Evolutionary conservation across 2,329 filamentous ascomycete species (phyloP).

Genomic region (Calonectria ilicicola): DNA sequence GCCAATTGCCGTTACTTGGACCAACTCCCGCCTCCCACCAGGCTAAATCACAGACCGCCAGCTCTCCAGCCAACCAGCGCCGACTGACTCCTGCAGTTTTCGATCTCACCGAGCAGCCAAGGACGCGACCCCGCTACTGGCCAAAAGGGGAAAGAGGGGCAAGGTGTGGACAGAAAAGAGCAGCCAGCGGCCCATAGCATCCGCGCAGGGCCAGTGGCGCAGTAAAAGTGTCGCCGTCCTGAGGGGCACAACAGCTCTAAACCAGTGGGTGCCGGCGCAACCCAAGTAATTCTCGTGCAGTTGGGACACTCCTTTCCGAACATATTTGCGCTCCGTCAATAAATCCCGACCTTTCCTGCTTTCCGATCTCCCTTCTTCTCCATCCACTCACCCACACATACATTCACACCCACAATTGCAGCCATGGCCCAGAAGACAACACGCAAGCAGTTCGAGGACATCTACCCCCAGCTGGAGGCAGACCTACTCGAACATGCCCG

Average conservation of each 20-base stretch:
- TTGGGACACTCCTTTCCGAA: constrained; percentile 19
- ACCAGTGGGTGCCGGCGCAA: constrained; percentile 5
- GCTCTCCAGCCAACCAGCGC: constrained; percentile 4
- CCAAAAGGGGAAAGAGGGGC: constrained; percentile 42
- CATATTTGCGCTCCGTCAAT: constrained; percentile 5
- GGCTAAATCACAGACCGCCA: neutral
- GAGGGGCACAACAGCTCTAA: neutral
- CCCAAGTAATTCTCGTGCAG: constrained; percentile 40
- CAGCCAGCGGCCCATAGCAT: neutral
- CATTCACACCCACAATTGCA: constrained; percentile 1
- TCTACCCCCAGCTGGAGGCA: constrained; percentile 88
- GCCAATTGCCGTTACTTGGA: constrained; percentile 13
- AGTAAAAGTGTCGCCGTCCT: neutral
- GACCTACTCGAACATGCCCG: constrained; percentile 84
- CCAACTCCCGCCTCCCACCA: neutral
- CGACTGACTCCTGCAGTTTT: constrained; percentile 33
- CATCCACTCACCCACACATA: neutral
- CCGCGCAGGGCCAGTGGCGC: too few species aligned
- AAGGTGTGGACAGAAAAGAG: constrained; percentile 12
- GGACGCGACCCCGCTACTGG: constrained; percentile 20
- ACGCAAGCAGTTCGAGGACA: constrained; percentile 86
- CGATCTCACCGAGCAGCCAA: constrained; percentile 40
- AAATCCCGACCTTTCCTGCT: constrained; percentile 3
- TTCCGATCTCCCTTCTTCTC: neutral
- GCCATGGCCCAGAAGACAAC: constrained; percentile 78